These are phyloP conservation scores for Penicillium argentinense DNA, from an alignment of 495 filamentous ascomycete species.

Conservation along the genomic window DNA sequence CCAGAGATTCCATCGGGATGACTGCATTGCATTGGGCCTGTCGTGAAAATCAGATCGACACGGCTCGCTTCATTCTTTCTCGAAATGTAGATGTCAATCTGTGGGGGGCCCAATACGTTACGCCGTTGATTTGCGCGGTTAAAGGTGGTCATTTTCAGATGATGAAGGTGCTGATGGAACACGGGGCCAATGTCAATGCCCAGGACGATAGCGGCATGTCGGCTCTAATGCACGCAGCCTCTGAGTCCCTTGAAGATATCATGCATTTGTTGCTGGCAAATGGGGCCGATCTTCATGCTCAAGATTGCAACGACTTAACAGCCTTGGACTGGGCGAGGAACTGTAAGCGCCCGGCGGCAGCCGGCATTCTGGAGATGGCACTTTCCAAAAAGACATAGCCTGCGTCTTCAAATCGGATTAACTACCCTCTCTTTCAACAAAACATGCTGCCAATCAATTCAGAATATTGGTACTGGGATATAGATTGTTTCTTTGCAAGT, in stretches of 20 bases:
- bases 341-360: background rate
- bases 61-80: conserved; percentile 12
- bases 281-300: conserved; percentile 7
- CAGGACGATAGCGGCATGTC: conserved; percentile 18
- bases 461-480: too few species aligned
- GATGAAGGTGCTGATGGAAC: conserved; percentile 23
- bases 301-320: background rate
- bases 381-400: too few species aligned
- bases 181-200: conserved; percentile 21
- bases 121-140: conserved; percentile 46
- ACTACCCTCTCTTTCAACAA: too few species aligned
- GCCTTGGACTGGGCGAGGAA: conserved; percentile 1
- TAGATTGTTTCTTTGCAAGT: too few species aligned
- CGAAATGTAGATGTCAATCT: conserved; percentile 15
- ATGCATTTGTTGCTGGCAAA: conserved; percentile 5
- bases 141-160: conserved; percentile 20
- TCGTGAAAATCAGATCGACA: conserved; percentile 4
- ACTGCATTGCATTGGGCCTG: conserved; percentile 16
- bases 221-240: conserved; percentile 22
- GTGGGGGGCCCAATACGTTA: conserved; percentile 17
- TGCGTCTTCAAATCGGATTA: too few species aligned
- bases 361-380: background rate
- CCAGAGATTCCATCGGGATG: background rate
- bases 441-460: too few species aligned
- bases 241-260: background rate